Conservation (phyloP, 169 alveolate genomes). For the Eimeria sp. region DNA sequence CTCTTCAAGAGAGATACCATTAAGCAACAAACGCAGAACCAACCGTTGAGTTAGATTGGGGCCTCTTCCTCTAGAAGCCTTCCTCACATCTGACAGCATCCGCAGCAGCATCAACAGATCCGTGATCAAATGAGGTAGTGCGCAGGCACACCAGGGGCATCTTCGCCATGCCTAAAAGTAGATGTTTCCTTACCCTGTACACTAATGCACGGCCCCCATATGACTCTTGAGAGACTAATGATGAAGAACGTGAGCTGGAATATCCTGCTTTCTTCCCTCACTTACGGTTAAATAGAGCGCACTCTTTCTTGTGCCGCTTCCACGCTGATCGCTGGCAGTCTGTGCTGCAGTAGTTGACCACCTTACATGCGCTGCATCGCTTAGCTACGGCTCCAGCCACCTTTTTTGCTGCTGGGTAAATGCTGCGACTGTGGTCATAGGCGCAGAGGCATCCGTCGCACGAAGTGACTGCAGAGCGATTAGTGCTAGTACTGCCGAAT, state of each 20-base stretch:
- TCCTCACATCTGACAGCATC: constrained; percentile 38
- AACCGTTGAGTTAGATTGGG: constrained; percentile 52
- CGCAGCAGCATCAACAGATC: constrained; percentile 11
- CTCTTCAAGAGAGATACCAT: constrained; percentile 27
- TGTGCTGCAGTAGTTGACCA: constrained; percentile 55
- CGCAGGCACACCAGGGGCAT: not conserved
- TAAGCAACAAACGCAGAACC: constrained; percentile 31
- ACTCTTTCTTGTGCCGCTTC: constrained; percentile 30
- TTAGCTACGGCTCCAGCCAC: constrained; percentile 12
- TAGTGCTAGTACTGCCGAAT: not conserved
- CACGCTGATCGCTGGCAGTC: constrained; percentile 57
- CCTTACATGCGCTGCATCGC: constrained; percentile 68
- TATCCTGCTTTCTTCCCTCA: not conserved
- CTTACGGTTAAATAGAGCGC: constrained; percentile 54
- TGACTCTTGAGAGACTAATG: not conserved
- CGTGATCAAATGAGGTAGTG: not conserved
- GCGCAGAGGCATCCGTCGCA: constrained; percentile 56
- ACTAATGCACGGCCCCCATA: too few species aligned
- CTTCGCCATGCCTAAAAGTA: not conserved
- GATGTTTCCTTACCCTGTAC: not conserved
- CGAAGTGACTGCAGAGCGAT: constrained; percentile 5
- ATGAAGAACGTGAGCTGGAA: not conserved
- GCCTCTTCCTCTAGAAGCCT: constrained; percentile 55
- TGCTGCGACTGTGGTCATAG: constrained; percentile 34
- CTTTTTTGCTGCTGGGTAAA: constrained; percentile 9